Conservation (phyloP, 2,329 filamentous ascomycete genomes). For the Xylaria sp. region DNA sequence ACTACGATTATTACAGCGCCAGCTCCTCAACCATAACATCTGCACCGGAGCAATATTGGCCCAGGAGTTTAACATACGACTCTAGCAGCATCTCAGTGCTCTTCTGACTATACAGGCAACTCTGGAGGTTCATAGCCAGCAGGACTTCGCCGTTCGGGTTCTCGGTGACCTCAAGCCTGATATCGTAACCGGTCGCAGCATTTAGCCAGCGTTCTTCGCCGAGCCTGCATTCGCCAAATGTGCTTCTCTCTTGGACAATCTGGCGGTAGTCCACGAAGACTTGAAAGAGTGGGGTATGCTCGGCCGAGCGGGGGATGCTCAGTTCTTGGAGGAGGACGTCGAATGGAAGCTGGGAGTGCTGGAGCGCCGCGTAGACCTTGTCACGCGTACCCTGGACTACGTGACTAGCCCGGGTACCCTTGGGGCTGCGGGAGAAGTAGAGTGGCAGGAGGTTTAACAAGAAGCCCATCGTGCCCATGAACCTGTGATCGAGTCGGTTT, state of each 20-base stretch:
- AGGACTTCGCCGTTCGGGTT: background rate
- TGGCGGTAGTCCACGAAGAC: slow-evolving; percentile 21
- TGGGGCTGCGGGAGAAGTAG: background rate
- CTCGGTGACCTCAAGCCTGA: slow-evolving; percentile 14
- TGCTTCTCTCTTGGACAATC: background rate
- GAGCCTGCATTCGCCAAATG: background rate
- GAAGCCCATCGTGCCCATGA: background rate
- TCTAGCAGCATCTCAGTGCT: background rate
- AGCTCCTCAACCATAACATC: too few species aligned
- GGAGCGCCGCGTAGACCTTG: background rate
- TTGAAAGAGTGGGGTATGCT: slow-evolving; percentile 21
- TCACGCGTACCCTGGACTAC: background rate
- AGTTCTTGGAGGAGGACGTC: slow-evolving; percentile 16
- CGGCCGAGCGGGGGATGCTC: slow-evolving; percentile 2
- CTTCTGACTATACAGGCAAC: background rate
- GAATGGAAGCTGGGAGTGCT: slow-evolving; percentile 20
- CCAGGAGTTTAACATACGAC: background rate
- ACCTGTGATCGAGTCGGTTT: background rate
- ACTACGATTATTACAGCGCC: too few species aligned
- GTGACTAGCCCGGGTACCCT: background rate
- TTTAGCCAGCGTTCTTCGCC: background rate
- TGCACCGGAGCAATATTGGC: too few species aligned
- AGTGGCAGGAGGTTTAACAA: background rate
- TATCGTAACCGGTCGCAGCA: background rate
- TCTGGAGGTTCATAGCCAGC: background rate